Evolutionary conservation across 2,329 filamentous ascomycete species (phyloP).

Genomic region (Lachnellula willkommii): DNA sequence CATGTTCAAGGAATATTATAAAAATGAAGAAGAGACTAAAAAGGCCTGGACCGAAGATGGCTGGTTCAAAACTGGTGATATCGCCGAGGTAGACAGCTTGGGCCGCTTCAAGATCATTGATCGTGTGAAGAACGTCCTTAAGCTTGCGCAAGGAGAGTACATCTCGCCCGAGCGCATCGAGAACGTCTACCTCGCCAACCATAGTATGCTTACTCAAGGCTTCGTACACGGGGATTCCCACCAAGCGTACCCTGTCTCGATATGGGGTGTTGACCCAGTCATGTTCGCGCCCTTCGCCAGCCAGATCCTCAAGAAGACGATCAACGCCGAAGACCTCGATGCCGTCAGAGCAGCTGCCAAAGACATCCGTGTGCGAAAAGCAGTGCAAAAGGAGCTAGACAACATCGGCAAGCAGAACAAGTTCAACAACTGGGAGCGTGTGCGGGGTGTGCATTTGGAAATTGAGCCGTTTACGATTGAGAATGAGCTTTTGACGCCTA

Average conservation of each 20-base stretch:
- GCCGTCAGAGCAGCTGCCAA: conserved; percentile 62
- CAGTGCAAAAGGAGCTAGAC: conserved; percentile 74
- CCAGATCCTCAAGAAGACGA: conserved; percentile 64
- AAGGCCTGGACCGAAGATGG: conserved; percentile 81
- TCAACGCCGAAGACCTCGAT: conserved; percentile 58
- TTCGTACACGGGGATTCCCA: conserved; percentile 88
- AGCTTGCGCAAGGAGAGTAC: conserved; percentile 96
- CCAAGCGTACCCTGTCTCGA: conserved; percentile 74
- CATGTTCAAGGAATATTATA: conserved; percentile 83
- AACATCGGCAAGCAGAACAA: conserved; percentile 74
- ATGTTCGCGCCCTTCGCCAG: conserved; percentile 75
- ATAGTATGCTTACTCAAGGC: conserved; percentile 69
- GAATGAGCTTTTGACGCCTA: conserved; percentile 83
- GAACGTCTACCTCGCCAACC: conserved; percentile 83
- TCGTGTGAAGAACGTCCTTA: conserved; percentile 98
- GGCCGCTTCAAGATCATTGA: conserved; percentile 93
- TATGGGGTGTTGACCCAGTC: conserved; percentile 84
- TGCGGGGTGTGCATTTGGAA: conserved; percentile 67
- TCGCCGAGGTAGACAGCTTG: conserved; percentile 75
- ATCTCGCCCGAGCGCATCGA: conserved; percentile 96
- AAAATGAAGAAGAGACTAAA: conserved; percentile 79
- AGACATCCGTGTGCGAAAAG: conserved; percentile 66
- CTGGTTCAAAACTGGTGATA: conserved; percentile 97
- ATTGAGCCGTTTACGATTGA: conserved; percentile 90
- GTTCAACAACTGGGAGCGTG: conserved; percentile 86